Conservation (phyloP, 352 stramenopile genomes). For the Phytophthora sp. region DNA sequence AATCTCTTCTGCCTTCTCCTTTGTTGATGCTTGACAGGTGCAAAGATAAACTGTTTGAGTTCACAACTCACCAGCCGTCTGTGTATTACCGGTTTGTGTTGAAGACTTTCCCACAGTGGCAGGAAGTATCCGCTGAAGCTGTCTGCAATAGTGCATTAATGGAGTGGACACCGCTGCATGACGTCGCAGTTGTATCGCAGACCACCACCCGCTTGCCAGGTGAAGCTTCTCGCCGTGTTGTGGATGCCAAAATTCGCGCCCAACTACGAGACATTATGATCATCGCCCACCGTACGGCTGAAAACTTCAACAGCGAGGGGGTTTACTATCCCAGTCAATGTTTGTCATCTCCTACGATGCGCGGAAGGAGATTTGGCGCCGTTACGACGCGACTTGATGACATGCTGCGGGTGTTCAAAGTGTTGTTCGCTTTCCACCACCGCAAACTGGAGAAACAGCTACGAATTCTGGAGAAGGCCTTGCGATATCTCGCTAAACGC, state of each 20-base stretch:
- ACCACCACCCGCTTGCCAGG: background rate
- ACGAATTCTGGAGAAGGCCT: constrained; percentile 12
- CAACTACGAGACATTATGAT: constrained; percentile 34
- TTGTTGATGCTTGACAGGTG: no score
- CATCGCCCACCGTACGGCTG: constrained; percentile 20
- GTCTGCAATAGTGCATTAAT: constrained; percentile 43
- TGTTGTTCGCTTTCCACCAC: constrained; percentile 54
- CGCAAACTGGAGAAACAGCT: constrained; percentile 35
- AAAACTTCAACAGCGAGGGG: constrained; percentile 8
- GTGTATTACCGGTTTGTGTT: constrained; percentile 55
- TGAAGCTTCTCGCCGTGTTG: background rate
- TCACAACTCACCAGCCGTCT: constrained; percentile 44
- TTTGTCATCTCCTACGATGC: constrained; percentile 10
- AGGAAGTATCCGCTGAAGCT: constrained; percentile 41
- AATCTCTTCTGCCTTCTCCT: no score
- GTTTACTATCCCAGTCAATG: background rate
- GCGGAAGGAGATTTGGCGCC: constrained; percentile 30
- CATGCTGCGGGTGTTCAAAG: constrained; percentile 49
- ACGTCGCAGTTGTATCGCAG: constrained; percentile 7
- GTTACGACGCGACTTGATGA: constrained; percentile 53
- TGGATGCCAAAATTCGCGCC: constrained; percentile 5
- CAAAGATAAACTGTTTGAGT: constrained; percentile 40
- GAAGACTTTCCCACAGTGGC: constrained; percentile 50
- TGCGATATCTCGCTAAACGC: constrained; percentile 38
- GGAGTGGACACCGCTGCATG: constrained; percentile 24